Percentiles rank a stretch among this genome's conserved stretches.
These are phyloP conservation scores for Lobosporangium transversale DNA, from an alignment of 192 early-diverging fungal species.

Conservation along the genomic window DNA sequence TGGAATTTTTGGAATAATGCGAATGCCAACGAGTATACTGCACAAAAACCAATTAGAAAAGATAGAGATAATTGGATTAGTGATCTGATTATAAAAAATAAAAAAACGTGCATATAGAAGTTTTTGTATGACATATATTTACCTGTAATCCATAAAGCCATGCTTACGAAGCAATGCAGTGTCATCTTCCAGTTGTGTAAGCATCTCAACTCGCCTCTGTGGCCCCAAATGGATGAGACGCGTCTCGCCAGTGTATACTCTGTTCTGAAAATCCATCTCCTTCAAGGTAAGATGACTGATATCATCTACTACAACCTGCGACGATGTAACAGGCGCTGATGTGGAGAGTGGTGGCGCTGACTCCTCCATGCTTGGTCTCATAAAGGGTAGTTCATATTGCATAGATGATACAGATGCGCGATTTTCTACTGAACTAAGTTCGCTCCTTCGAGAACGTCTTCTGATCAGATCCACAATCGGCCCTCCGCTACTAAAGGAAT, in stretches of 20 bases:
- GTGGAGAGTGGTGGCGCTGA: no score
- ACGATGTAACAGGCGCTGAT: no score
- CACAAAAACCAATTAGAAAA: background rate
- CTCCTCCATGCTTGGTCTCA: no score
- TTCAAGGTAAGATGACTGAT: constrained; percentile 44
- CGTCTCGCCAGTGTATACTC: constrained; percentile 31
- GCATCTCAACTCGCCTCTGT: constrained; percentile 13
- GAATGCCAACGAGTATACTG: constrained; percentile 46
- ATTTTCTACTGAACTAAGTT: background rate
- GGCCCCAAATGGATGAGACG: constrained; percentile 32
- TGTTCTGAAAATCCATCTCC: constrained; percentile 47
- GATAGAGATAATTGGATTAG: background rate
- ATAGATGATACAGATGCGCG: background rate
- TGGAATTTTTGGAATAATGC: constrained; percentile 23
- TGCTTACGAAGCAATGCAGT: constrained; percentile 39
- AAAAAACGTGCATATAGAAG: background rate
- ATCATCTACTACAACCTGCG: background rate
- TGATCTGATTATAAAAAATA: background rate
- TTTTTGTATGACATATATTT: background rate
- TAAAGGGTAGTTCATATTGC: constrained; percentile 3
- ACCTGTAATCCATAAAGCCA: constrained; percentile 52
- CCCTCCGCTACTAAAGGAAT: background rate
- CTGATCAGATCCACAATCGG: background rate
- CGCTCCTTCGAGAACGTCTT: constrained; percentile 1
- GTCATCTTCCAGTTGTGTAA: constrained; percentile 40